Evolutionary conservation across 2,329 filamentous ascomycete species (phyloP).

Genomic region (Monosporascus sp.): DNA sequence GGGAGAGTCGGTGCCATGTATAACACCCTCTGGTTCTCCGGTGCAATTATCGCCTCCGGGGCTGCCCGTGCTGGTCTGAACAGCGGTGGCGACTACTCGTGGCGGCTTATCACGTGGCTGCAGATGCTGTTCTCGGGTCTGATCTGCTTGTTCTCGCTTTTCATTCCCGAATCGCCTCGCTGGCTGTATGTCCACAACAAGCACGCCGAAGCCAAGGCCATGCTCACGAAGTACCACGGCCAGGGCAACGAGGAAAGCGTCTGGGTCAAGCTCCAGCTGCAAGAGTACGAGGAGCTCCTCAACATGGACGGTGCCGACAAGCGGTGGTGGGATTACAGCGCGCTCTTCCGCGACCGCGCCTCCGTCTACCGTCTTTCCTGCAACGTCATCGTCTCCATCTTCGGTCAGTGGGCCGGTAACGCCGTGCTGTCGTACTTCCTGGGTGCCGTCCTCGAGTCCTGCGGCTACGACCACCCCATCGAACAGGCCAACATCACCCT

Average conservation of each 20-base stretch:
- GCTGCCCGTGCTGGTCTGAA: slow-evolving; percentile 40
- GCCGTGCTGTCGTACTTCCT: slow-evolving; percentile 43
- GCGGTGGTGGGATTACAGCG: slow-evolving; percentile 41
- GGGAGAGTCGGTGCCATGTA: slow-evolving; percentile 37
- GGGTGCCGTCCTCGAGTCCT: slow-evolving; percentile 43
- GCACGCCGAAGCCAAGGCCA: slow-evolving; percentile 28
- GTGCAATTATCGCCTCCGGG: slow-evolving; percentile 47
- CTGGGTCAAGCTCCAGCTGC: slow-evolving; percentile 40
- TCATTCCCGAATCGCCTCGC: slow-evolving; percentile 37
- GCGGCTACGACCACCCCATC: slow-evolving; percentile 37
- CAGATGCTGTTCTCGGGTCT: slow-evolving; percentile 38
- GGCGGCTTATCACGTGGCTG: slow-evolving; percentile 38
- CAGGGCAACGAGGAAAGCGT: slow-evolving; percentile 37
- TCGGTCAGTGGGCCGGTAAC: slow-evolving; percentile 39
- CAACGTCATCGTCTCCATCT: slow-evolving; percentile 36
- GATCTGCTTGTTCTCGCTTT: slow-evolving; percentile 27
- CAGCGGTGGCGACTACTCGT: slow-evolving; percentile 31
- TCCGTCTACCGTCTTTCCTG: slow-evolving; percentile 35
- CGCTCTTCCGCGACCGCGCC: slow-evolving; percentile 33
- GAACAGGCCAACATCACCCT: slow-evolving; percentile 45
- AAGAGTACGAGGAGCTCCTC: slow-evolving; percentile 36
- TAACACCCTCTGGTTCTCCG: slow-evolving; percentile 41
- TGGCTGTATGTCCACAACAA: slow-evolving; percentile 37
- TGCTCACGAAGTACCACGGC: slow-evolving; percentile 39
- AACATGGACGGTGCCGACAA: slow-evolving; percentile 37